phyloP scores from a whole-genome alignment of 1,284 basidiomycete species.

The Cystobasidiaceae sp. region DNA sequence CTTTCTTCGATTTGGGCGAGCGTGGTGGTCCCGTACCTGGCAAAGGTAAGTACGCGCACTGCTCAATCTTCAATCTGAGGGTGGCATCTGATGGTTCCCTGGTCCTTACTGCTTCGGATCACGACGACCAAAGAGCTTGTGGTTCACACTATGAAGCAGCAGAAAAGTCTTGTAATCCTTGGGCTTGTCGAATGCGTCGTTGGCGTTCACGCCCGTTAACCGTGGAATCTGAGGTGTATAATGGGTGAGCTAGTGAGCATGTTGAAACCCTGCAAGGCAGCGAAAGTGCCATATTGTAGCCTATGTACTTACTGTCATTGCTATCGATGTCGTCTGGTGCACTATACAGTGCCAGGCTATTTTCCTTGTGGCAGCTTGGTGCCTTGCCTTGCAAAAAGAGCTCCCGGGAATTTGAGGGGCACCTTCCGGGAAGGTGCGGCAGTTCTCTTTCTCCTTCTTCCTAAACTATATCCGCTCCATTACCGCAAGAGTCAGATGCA shows the following conservation, averaged over 20 bases:
- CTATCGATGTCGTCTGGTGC: too few relatives aligned
- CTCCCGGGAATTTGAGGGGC: too few relatives aligned
- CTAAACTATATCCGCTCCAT: too few relatives aligned
- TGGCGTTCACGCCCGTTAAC: background rate
- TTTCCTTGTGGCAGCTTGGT: too few relatives aligned
- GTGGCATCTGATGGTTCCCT: too few relatives aligned
- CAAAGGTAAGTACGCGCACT: slow-evolving; percentile 19
- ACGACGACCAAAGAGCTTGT: slow-evolving; percentile 37
- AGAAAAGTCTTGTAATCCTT: slow-evolving; percentile 13
- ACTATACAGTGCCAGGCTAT: too few relatives aligned
- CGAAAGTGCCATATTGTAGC: background rate
- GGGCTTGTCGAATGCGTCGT: background rate
- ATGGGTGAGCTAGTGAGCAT: background rate
- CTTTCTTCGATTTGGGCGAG: slow-evolving; percentile 37
- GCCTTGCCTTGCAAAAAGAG: too few relatives aligned
- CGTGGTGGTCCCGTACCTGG: slow-evolving; percentile 36
- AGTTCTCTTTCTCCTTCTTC: too few relatives aligned
- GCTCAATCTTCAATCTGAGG: slow-evolving; percentile 35
- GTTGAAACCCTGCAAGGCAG: background rate
- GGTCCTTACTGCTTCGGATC: slow-evolving; percentile 35
- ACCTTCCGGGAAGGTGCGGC: too few relatives aligned
- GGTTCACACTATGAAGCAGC: slow-evolving; percentile 35
- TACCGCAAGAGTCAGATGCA: too few relatives aligned
- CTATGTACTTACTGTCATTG: background rate
- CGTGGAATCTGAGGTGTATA: background rate